phyloP scores from a whole-genome alignment of 352 stramenopile species.

The Phytopythium aichiense region DNA sequence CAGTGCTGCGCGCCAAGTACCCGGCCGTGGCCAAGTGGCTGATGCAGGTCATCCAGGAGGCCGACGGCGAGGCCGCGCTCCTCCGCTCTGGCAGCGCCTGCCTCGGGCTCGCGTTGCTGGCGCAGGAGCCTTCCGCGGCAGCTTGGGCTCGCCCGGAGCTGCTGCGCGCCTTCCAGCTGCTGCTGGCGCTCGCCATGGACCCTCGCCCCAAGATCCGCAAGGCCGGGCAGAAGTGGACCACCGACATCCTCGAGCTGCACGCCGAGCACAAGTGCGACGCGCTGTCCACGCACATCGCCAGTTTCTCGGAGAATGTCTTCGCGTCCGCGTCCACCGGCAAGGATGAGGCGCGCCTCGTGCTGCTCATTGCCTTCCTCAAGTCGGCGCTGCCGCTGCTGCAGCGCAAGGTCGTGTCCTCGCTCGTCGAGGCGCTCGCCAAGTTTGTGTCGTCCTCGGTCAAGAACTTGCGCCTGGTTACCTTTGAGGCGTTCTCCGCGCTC shows the following conservation, averaged over 20 bases:
- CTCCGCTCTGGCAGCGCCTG: constrained; percentile 64
- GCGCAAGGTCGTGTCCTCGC: constrained; percentile 73
- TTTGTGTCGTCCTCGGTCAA: constrained; percentile 71
- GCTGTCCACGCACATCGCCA: constrained; percentile 84
- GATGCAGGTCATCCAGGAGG: constrained; percentile 66
- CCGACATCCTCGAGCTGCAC: constrained; percentile 71
- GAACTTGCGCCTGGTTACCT: constrained; percentile 75
- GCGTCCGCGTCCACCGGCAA: constrained; percentile 48
- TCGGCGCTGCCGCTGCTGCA: constrained; percentile 70
- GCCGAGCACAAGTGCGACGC: constrained; percentile 64
- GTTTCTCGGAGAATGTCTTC: constrained; percentile 84
- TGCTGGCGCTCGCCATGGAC: constrained; percentile 76
- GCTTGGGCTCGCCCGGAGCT: constrained; percentile 68
- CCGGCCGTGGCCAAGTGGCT: constrained; percentile 63
- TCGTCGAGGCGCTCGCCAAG: constrained; percentile 68
- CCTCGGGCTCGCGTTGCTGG: constrained; percentile 57
- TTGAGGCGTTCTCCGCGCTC: constrained; percentile 66
- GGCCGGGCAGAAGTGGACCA: constrained; percentile 64
- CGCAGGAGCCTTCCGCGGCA: constrained; percentile 58
- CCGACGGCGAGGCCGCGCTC: constrained; percentile 50
- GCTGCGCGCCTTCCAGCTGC: constrained; percentile 71
- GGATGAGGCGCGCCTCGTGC: constrained; percentile 68
- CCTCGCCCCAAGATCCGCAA: constrained; percentile 84
- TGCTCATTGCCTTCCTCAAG: constrained; percentile 82
- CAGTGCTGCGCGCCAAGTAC: constrained; percentile 81